These are phyloP conservation scores for Perkinsus chesapeaki DNA, from an alignment of 169 alveolate genomes.

Conservation along the genomic window DNA sequence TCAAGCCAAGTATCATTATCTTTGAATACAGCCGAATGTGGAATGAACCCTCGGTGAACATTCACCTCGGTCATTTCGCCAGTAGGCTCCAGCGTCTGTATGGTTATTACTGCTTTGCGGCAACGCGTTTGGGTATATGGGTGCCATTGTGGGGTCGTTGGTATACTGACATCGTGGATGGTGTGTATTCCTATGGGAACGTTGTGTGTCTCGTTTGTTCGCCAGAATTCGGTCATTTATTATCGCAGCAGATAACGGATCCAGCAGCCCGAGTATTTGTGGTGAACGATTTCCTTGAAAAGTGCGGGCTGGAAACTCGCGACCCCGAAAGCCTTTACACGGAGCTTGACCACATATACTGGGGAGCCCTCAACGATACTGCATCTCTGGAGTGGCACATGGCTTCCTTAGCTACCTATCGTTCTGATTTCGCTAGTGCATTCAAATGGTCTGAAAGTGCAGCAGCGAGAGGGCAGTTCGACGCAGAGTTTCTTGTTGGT, in stretches of 20 bases:
- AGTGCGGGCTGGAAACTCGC: not conserved
- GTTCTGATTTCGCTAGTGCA: not conserved
- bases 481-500: not conserved
- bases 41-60: not conserved
- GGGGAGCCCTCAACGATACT: not conserved
- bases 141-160: not conserved
- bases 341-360: not conserved
- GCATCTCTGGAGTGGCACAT: not conserved
- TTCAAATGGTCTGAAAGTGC: not conserved
- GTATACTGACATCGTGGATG: not conserved
- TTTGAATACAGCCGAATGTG: not conserved
- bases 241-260: not conserved
- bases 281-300: not conserved
- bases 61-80: not conserved
- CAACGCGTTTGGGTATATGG: not conserved
- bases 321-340: not conserved
- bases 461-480: not conserved
- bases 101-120: not conserved
- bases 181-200: not conserved
- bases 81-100: not conserved
- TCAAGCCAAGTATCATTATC: not conserved
- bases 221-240: not conserved
- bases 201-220: not conserved
- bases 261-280: not conserved
- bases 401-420: not conserved